Percentiles rank a stretch among this genome's conserved stretches.
Evolutionary conservation across 2,329 filamentous ascomycete genomes (phyloP).

Genomic region (Fusarium brachygibbosum): DNA sequence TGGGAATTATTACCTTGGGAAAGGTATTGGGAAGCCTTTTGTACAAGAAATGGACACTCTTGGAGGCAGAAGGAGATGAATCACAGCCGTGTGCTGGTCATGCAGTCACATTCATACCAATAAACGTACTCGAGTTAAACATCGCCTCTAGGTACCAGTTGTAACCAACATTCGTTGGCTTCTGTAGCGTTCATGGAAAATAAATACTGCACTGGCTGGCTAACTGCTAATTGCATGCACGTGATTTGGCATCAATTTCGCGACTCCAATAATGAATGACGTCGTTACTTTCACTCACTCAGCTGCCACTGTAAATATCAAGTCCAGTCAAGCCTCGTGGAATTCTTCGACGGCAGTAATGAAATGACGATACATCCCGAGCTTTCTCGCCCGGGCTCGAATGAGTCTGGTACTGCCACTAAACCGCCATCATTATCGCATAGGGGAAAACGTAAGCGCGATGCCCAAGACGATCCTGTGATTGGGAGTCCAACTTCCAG

Average conservation of each 20-base stretch:
- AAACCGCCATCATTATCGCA: background rate
- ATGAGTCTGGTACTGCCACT: background rate
- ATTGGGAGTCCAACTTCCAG: slow-evolving; percentile 20
- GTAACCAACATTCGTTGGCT: background rate
- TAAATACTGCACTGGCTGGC: background rate
- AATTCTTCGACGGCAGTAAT: slow-evolving; percentile 4
- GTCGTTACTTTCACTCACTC: slow-evolving; percentile 32
- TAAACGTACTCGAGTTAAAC: slow-evolving; percentile 34
- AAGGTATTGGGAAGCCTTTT: slow-evolving; percentile 23
- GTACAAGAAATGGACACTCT: slow-evolving; percentile 16
- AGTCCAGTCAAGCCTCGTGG: background rate
- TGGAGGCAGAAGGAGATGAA: slow-evolving; percentile 27
- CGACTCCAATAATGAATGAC: slow-evolving; percentile 42
- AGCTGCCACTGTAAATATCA: background rate
- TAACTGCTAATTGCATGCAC: slow-evolving; percentile 39
- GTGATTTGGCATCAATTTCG: slow-evolving; percentile 57
- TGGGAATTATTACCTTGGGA: slow-evolving; percentile 25
- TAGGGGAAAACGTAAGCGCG: slow-evolving; percentile 45
- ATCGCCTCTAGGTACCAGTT: background rate
- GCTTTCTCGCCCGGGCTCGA: slow-evolving; percentile 14
- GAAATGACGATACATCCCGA: slow-evolving; percentile 7
- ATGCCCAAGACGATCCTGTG: slow-evolving; percentile 12
- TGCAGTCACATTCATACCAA: slow-evolving; percentile 39
- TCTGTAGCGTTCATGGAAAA: background rate
- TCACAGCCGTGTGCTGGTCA: slow-evolving; percentile 37